Conservation (phyloP, 257 asterid genomes). For the Fraxinus quadrangulata region DNA sequence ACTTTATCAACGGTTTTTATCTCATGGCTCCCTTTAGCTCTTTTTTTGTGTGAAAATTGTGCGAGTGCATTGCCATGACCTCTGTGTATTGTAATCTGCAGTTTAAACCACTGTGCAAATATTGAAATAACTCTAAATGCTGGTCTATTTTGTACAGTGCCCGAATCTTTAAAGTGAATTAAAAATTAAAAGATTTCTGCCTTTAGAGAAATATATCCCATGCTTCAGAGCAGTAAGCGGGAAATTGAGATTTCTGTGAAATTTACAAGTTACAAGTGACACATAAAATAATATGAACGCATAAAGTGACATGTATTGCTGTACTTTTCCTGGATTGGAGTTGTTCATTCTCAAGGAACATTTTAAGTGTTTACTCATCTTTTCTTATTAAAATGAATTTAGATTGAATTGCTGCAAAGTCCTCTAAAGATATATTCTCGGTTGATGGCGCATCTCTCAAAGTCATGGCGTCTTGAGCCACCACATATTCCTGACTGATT, state of each 20-base stretch:
- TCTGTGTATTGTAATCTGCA: constrained; percentile 12
- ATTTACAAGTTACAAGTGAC: background rate
- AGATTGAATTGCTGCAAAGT: constrained; percentile 5
- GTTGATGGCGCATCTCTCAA: background rate
- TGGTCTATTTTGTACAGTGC: background rate
- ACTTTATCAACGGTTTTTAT: constrained; percentile 30
- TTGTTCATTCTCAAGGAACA: background rate
- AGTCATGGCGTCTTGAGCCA: background rate
- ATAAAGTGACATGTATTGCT: background rate
- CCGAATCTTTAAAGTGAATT: background rate
- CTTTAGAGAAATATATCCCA: background rate
- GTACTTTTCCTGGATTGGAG: background rate
- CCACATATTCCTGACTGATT: background rate
- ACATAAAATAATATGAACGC: background rate
- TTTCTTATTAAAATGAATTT: background rate
- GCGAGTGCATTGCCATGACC: background rate
- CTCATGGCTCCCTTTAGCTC: constrained; percentile 4
- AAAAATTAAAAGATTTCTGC: background rate
- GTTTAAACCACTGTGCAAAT: constrained; percentile 5
- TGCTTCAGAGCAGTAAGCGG: background rate
- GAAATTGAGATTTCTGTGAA: constrained; percentile 52
- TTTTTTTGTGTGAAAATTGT: constrained; percentile 19
- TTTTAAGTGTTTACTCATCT: background rate
- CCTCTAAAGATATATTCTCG: constrained; percentile 6
- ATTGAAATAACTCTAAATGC: background rate